Percentiles rank a stretch among this genome's conserved stretches.
Evolutionary conservation across 2,329 filamentous ascomycete genomes (phyloP).

Genomic region (Trichoderma guizhouense): DNA sequence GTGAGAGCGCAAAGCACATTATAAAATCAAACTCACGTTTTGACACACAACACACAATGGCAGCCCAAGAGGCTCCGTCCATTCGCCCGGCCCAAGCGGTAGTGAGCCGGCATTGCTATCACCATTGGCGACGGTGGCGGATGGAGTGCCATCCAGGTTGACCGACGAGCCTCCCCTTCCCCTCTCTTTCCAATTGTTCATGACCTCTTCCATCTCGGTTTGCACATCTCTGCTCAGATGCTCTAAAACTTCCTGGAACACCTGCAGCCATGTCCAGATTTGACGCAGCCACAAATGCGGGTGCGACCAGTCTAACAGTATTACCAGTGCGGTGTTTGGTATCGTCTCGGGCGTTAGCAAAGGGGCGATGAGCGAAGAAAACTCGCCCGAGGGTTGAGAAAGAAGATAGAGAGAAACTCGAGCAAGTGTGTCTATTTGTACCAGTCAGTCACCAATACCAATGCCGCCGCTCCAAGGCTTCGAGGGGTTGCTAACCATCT

Average conservation of each 20-base stretch:
- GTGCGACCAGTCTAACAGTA: constrained; percentile 93
- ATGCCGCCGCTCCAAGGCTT: neutral
- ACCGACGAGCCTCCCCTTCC: constrained; percentile 62
- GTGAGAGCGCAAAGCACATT: neutral
- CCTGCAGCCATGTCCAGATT: constrained; percentile 82
- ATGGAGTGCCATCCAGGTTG: constrained; percentile 59
- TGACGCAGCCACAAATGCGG: constrained; percentile 91
- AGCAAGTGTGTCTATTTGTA: constrained; percentile 72
- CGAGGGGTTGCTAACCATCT: constrained; percentile 60
- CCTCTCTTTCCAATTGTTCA: constrained; percentile 73
- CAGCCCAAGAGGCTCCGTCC: constrained; percentile 84
- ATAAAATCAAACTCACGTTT: constrained; percentile 57
- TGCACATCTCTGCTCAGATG: constrained; percentile 74
- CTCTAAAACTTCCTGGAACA: constrained; percentile 73
- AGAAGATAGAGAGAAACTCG: constrained; percentile 87
- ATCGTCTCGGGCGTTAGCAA: constrained; percentile 81
- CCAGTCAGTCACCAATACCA: constrained; percentile 23
- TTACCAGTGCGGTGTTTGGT: constrained; percentile 80
- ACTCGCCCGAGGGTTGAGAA: constrained; percentile 77
- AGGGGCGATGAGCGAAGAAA: constrained; percentile 77
- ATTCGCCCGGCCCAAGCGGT: constrained; percentile 83
- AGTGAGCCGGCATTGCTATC: constrained; percentile 64
- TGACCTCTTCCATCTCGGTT: constrained; percentile 81
- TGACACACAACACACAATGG: constrained; percentile 94
- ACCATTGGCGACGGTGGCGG: constrained; percentile 48